Conservation (phyloP, 75 land plant genomes). For the Cryptomeria japonica region DNA sequence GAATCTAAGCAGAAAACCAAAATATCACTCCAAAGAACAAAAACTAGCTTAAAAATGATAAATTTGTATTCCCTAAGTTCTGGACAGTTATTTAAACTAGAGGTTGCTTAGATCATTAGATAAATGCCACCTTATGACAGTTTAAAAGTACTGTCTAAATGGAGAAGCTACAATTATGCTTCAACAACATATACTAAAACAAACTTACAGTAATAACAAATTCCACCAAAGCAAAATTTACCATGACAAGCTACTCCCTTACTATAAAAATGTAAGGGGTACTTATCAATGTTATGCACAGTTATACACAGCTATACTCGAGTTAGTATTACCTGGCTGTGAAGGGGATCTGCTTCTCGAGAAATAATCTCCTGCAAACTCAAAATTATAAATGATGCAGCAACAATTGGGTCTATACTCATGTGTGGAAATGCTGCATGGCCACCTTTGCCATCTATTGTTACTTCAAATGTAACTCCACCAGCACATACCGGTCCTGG, state of each 20-base stretch:
- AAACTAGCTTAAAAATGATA: neutral
- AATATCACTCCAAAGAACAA: neutral
- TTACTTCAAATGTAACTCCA: constrained; percentile 38
- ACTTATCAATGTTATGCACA: neutral
- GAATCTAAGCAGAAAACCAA: neutral
- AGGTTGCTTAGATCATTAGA: neutral
- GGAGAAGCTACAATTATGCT: neutral
- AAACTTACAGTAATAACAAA: neutral
- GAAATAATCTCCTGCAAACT: constrained; percentile 77
- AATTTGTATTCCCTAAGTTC: neutral
- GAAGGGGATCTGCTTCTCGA: constrained; percentile 74
- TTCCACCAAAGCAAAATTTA: neutral
- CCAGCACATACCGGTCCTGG: constrained; percentile 65
- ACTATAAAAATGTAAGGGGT: neutral
- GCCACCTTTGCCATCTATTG: constrained; percentile 61
- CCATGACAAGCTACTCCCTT: neutral
- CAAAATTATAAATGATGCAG: constrained; percentile 49
- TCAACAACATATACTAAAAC: neutral
- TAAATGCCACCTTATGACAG: neutral
- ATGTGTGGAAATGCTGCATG: constrained; percentile 62
- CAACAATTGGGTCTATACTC: constrained; percentile 60
- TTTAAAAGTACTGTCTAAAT: neutral
- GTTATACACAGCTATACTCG: neutral
- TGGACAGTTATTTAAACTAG: neutral
- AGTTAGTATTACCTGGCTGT: constrained; percentile 18